Evolutionary conservation across 1,139 yeast genomes (phyloP), one percentile per base, ranked within the genome.

Genomic region (Spathaspora sp.): DNA sequence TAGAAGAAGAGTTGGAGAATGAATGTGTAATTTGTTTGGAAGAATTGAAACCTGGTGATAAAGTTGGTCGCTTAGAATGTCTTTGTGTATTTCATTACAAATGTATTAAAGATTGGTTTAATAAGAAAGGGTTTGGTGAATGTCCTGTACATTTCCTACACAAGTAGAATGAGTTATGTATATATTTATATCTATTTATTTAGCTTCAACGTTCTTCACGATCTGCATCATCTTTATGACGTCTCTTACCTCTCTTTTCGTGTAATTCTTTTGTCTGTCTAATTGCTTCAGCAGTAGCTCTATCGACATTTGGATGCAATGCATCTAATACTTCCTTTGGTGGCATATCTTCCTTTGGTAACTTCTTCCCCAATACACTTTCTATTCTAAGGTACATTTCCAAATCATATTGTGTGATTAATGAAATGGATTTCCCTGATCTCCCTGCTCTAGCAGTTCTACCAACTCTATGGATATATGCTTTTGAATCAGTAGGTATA

Each of bases 401-500:
- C 52, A 93, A 75, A 64, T 93, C 99, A 63, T 93, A 95, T 65
- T 93, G 99, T 1, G 97, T 90, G 24, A 93, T 96, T 48, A 93
- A 74, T 5, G 97, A 88, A 33, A 93, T 78, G 2, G 97, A 89
- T 63, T 87, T 89, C 44, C 99, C 99, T 0, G 96, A 82, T 54
- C 95, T 79, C 7, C 99, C 99, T 0, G 99, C 99, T 67, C 99
- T 85, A 1, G 99, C 99, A 24, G 99, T 93, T 74, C 99, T 84
- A 29, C 99, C 99, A 16, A 93, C 99, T 61, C 99, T 79, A 65
- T 93, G 99, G 55, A 95, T 91, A 58, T 95, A 93, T 1, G 97
- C 95, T 61, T 95, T 95, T n/a, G 98, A 90, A 60, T 95, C 98
- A 9, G 96, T 93, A 11, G 99, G 99, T 27, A 93, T 90, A 62